Evolutionary conservation across 371 early-diverging fungal genomes (phyloP).

Genomic region (Choanephora cucurbitarum): DNA sequence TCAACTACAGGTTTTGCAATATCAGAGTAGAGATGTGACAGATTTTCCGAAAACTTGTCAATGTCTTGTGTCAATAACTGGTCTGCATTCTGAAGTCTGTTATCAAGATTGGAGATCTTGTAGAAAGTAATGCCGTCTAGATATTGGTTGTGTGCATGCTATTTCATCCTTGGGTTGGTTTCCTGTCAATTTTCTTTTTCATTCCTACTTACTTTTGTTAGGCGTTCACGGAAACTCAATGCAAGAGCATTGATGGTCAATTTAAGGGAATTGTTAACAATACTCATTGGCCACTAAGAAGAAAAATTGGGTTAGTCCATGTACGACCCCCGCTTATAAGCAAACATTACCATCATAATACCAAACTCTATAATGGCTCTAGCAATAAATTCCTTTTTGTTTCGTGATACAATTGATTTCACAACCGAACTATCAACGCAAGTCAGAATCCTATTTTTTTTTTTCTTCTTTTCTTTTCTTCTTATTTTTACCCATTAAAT

Average conservation of each 20-base stretch:
- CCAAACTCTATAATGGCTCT: slow-evolving; percentile 69
- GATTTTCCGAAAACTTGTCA: slow-evolving; percentile 80
- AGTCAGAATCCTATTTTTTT: too few species aligned
- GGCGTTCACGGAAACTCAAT: slow-evolving; percentile 75
- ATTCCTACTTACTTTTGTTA: slow-evolving; percentile 58
- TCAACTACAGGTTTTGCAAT: slow-evolving; percentile 85
- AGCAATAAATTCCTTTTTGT: slow-evolving; percentile 64
- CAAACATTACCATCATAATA: slow-evolving; percentile 67
- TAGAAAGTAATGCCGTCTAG: slow-evolving; percentile 82
- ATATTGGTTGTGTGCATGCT: slow-evolving; percentile 83
- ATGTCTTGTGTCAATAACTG: slow-evolving; percentile 88
- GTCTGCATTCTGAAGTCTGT: slow-evolving; percentile 81
- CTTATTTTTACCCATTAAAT: slow-evolving; percentile 70
- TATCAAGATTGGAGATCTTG: slow-evolving; percentile 79
- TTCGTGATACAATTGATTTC: slow-evolving; percentile 72
- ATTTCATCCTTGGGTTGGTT: too few species aligned
- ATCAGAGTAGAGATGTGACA: slow-evolving; percentile 78
- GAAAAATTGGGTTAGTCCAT: neutral
- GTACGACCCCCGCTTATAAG: neutral
- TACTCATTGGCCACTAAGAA: slow-evolving; percentile 72
- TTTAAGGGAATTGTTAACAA: slow-evolving; percentile 77
- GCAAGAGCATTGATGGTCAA: slow-evolving; percentile 70
- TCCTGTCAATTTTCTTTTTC: neutral
- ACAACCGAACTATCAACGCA: slow-evolving; percentile 54
- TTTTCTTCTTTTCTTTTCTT: too few species aligned